Percentiles rank a stretch among this genome's conserved stretches.
Conservation (phyloP, 306 rosid species). For the Notholithocarpus densiflorus region DNA sequence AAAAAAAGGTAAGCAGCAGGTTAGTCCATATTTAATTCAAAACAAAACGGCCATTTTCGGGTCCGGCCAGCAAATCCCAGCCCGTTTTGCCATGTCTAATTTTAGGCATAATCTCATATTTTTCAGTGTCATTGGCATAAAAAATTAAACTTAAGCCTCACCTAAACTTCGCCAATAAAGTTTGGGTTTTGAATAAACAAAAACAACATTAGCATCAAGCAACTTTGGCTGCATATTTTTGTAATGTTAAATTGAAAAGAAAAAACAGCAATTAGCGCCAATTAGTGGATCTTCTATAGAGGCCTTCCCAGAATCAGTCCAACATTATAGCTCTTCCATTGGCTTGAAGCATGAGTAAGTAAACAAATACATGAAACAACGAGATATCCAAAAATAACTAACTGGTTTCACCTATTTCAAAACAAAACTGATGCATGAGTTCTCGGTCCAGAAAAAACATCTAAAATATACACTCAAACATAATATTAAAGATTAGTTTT, state of each 20-base stretch:
- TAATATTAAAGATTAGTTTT: constrained; percentile 30
- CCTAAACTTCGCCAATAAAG: too few species aligned
- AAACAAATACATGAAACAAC: neutral
- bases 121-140: too few species aligned
- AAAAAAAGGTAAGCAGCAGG: too few species aligned
- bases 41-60: too few species aligned
- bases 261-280: neutral
- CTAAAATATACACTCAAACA: constrained; percentile 47
- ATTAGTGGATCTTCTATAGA: neutral
- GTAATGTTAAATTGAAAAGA: neutral
- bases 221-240: neutral
- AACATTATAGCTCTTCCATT: neutral
- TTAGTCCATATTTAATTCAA: too few species aligned
- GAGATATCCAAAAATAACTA: constrained; percentile 1
- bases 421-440: constrained; percentile 56
- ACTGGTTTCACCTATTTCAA: constrained; percentile 33
- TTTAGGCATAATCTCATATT: too few species aligned
- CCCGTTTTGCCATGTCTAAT: too few species aligned
- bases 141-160: too few species aligned
- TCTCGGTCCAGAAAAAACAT: constrained; percentile 31
- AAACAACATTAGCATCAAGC: too few species aligned
- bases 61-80: too few species aligned
- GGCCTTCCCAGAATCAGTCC: neutral
- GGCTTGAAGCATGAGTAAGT: neutral
- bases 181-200: too few species aligned